A percentile compares a stretch with the other conserved stretches of the same genome.
Evolutionary conservation across 2,329 filamentous ascomycete species (phyloP).

Genomic region (Hypoxylon rubiginosum): DNA sequence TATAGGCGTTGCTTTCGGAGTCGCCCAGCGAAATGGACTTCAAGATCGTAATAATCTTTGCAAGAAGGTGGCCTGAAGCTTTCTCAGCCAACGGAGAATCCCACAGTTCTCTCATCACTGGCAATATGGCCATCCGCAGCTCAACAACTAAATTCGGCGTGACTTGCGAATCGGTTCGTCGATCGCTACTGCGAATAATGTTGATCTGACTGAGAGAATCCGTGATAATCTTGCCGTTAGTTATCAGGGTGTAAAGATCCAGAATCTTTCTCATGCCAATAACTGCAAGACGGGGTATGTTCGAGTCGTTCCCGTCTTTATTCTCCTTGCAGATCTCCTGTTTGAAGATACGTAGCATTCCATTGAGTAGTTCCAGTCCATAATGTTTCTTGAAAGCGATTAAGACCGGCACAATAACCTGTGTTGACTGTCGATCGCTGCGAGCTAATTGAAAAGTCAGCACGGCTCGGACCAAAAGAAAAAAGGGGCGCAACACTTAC

Average conservation of each 20-base stretch:
- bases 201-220: slow-evolving; percentile 76
- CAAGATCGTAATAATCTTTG: slow-evolving; percentile 85
- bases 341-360: slow-evolving; percentile 78
- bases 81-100: slow-evolving; percentile 86
- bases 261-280: slow-evolving; percentile 84
- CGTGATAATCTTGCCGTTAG: slow-evolving; percentile 82
- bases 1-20: slow-evolving; percentile 75
- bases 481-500: slow-evolving; percentile 23
- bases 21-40: slow-evolving; percentile 84
- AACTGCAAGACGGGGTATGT: slow-evolving; percentile 63
- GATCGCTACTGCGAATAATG: slow-evolving; percentile 59
- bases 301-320: slow-evolving; percentile 59
- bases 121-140: slow-evolving; percentile 82
- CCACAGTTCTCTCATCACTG: slow-evolving; percentile 84
- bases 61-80: slow-evolving; percentile 80
- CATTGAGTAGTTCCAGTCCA: slow-evolving; percentile 80
- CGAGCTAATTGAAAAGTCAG: slow-evolving; percentile 54
- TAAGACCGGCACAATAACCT: slow-evolving; percentile 81
- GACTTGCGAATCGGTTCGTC: slow-evolving; percentile 58
- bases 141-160: slow-evolving; percentile 87
- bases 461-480: slow-evolving; percentile 32
- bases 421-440: slow-evolving; percentile 63
- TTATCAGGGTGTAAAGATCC: slow-evolving; percentile 81
- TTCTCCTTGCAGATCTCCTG: slow-evolving; percentile 63
- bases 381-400: slow-evolving; percentile 87